Evolutionary conservation across 2,329 filamentous ascomycete genomes (phyloP).

Genomic region (Epichloe uncinata): DNA sequence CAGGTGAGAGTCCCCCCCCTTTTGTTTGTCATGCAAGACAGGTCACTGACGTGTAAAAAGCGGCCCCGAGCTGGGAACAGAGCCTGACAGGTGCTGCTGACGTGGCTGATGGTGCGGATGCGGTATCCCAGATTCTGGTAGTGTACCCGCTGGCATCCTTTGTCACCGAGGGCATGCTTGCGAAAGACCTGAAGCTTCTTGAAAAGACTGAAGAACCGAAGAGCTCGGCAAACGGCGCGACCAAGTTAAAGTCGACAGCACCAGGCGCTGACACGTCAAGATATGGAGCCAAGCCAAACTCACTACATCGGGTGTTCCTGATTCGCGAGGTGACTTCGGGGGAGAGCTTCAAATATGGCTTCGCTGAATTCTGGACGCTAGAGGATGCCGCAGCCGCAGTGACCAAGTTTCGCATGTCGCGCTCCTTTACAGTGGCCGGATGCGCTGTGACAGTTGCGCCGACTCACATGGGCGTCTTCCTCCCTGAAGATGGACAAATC

Average conservation of each 20-base stretch:
- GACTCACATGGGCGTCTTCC: conserved; percentile 75
- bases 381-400: conserved; percentile 66
- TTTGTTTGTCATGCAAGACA: neutral
- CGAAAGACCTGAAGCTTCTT: conserved; percentile 59
- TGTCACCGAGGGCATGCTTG: conserved; percentile 59
- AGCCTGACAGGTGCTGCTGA: conserved; percentile 36
- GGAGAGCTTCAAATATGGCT: conserved; percentile 73
- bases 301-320: conserved; percentile 63
- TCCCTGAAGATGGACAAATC: conserved; percentile 51
- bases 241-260: conserved; percentile 46
- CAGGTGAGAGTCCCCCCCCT: conserved; percentile 12
- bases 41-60: neutral
- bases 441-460: conserved; percentile 58
- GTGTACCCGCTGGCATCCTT: conserved; percentile 58
- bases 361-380: conserved; percentile 67
- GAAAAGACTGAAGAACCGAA: conserved; percentile 44
- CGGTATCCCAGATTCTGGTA: conserved; percentile 63
- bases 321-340: conserved; percentile 59
- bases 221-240: conserved; percentile 29
- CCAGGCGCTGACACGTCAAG: conserved; percentile 42
- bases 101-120: conserved; percentile 35
- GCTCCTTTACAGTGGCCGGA: conserved; percentile 66
- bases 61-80: conserved; percentile 17
- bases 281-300: conserved; percentile 57
- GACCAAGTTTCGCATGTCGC: conserved; percentile 55